Percentiles rank a stretch among this genome's conserved stretches.
These are phyloP conservation scores for Alternaria gansuensis DNA, from an alignment of 2,329 filamentous ascomycete genomes.

Conservation along the genomic window DNA sequence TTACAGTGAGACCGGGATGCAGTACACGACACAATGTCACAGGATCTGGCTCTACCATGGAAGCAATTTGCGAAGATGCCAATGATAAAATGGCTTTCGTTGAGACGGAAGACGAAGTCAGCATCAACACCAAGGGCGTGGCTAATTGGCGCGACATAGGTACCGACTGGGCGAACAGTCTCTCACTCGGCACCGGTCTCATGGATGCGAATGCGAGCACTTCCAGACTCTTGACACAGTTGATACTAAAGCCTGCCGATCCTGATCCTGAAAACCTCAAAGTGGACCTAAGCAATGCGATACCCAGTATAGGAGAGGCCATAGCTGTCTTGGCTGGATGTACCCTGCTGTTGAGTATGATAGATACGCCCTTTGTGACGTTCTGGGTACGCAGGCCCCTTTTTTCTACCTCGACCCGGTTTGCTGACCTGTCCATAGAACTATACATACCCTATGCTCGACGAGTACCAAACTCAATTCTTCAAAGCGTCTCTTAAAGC, in stretches of 20 bases:
- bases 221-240: constrained; percentile 56
- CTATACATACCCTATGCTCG: constrained; percentile 51
- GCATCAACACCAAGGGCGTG: constrained; percentile 59
- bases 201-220: constrained; percentile 57
- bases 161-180: constrained; percentile 54
- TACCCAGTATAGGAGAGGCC: constrained; percentile 77
- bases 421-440: constrained; percentile 43
- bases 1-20: constrained; percentile 70
- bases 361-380: constrained; percentile 68
- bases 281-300: constrained; percentile 56
- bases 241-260: constrained; percentile 49
- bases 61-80: constrained; percentile 68
- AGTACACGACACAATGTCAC: constrained; percentile 65
- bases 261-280: constrained; percentile 26
- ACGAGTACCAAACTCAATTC: constrained; percentile 60
- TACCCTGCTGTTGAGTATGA: constrained; percentile 69
- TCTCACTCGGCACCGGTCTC: constrained; percentile 57
- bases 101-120: constrained; percentile 60
- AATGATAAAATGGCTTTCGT: constrained; percentile 65
- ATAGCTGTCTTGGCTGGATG: constrained; percentile 74
- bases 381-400: constrained; percentile 48
- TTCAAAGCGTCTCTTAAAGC: constrained; percentile 72
- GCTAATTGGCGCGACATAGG: constrained; percentile 58
- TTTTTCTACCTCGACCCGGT: background rate
- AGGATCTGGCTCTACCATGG: constrained; percentile 65